These are phyloP conservation scores for Phlebiopsis flavidoalba DNA, from an alignment of 768 basidiomycete genomes.

Conservation along the genomic window DNA sequence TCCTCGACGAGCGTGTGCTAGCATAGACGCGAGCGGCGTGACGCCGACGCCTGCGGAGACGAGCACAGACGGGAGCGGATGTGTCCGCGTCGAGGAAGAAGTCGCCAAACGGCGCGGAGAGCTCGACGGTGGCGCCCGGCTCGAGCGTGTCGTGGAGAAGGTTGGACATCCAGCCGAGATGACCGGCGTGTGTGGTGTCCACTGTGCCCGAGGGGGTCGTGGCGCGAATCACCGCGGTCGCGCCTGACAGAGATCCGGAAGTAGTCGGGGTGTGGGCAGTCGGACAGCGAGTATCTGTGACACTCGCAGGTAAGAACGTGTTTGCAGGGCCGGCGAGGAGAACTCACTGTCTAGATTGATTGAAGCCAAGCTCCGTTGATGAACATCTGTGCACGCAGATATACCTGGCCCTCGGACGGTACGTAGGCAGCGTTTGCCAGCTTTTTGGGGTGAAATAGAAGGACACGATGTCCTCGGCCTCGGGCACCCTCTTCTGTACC, in stretches of 20 bases:
- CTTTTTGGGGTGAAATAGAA: slow-evolving; percentile 21
- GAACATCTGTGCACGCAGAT: slow-evolving; percentile 18
- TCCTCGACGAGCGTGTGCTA: slow-evolving; percentile 17
- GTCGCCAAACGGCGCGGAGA: slow-evolving; percentile 21
- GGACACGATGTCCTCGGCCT: slow-evolving; percentile 19
- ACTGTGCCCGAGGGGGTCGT: slow-evolving; percentile 5
- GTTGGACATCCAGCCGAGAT: slow-evolving; percentile 22
- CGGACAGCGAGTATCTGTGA: slow-evolving; percentile 19
- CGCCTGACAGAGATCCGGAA: slow-evolving; percentile 23
- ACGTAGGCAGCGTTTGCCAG: slow-evolving; percentile 13
- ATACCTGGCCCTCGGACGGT: slow-evolving; percentile 20
- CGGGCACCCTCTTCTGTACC: slow-evolving; percentile 15
- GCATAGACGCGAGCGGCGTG: slow-evolving; percentile 21
- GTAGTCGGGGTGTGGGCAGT: slow-evolving; percentile 14
- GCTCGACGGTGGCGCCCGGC: slow-evolving; percentile 18
- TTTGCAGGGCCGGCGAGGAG: neutral
- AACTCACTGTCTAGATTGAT: slow-evolving; percentile 18
- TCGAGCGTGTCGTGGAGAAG: slow-evolving; percentile 18
- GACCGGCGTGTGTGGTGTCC: slow-evolving; percentile 12
- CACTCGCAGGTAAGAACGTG: neutral
- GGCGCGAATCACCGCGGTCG: slow-evolving; percentile 15
- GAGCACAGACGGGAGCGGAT: slow-evolving; percentile 19
- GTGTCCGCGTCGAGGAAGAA: slow-evolving; percentile 22
- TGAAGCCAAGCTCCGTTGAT: slow-evolving; percentile 16
- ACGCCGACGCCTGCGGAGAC: slow-evolving; percentile 22